phyloP scores from a whole-genome alignment of 768 basidiomycete genomes.

The Lentinula sp. region DNA sequence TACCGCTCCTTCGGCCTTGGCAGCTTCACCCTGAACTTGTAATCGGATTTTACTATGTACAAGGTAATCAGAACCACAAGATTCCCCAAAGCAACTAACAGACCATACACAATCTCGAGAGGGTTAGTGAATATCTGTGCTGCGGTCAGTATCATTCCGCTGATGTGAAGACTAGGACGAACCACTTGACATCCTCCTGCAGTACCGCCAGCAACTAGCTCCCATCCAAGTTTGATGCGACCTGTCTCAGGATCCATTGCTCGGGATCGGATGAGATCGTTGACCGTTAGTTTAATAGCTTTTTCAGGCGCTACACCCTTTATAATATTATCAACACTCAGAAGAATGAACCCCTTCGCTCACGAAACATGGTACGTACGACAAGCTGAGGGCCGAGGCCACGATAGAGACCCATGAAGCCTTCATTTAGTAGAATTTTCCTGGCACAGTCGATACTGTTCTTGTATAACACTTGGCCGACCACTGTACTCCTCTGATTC shows the following conservation, averaged over 20 bases:
- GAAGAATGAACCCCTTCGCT: neutral
- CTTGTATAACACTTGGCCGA: constrained; percentile 95
- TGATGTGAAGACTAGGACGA: constrained; percentile 26
- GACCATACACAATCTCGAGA: constrained; percentile 83
- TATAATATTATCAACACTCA: neutral
- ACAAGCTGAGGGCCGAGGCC: constrained; percentile 93
- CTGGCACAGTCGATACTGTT: constrained; percentile 92
- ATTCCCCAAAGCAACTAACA: neutral
- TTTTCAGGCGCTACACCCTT: constrained; percentile 96
- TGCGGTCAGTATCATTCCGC: neutral
- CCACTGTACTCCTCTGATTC: constrained; percentile 94
- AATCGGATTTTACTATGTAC: constrained; percentile 88
- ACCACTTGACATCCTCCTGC: constrained; percentile 99
- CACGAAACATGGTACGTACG: constrained; percentile 33
- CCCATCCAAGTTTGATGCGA: constrained; percentile 86
- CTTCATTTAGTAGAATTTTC: constrained; percentile 94
- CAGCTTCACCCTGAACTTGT: constrained; percentile 93
- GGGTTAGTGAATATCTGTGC: constrained; percentile 93
- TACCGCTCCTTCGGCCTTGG: constrained; percentile 73
- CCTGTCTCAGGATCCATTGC: constrained; percentile 95
- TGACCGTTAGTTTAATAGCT: constrained; percentile 97
- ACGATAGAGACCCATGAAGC: constrained; percentile 91
- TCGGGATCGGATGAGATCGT: constrained; percentile 79
- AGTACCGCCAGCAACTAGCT: constrained; percentile 83
- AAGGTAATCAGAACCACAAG: neutral